Evolutionary conservation across 208 protist species (phyloP), one percentile per base, ranked within the genome.

Genomic region (Entamoeba moshkovskii): DNA sequence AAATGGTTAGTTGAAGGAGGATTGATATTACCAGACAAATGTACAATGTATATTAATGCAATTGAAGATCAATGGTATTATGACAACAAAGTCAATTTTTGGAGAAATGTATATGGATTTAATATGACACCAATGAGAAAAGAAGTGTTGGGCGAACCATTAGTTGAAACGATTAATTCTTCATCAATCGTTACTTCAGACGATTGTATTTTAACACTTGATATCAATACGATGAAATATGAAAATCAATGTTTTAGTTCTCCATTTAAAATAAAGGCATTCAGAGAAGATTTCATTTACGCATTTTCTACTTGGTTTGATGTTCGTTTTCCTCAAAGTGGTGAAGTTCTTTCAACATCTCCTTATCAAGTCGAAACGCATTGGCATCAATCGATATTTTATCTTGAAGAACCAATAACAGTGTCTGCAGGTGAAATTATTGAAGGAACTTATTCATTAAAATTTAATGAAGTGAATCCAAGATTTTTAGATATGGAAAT

Each of bases 351-450:
- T 44, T 93, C 85, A 33, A 97, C 95, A 95, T 96, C 94, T 94
- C 97, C 95, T 96, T 96, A 92, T n/a, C 15, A 95, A 44, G 96
- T n/a, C 3, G 44, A 97, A 93, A 99, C 98, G 45, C 98, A 99
- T 95, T 99, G 98, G 98, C 98, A 98, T 94, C 98, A 98, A 95
- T 98, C 97, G 3, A 98, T 99, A 25, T 97, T 99, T 46, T 99
- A 99, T 95, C 94, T 99, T 11, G 96, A 97, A 47, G 44, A 93
- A 46, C 45, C 46, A 44, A 46, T 93, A 38, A 47, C 45, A 6
- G 92, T 93, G 22, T 2, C 29, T 38, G 45, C 38, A 16, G 92
- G 38, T 29, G 66, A 91, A 45, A 45, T 91, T 45, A 45, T 91
- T 46, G 66, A 45, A 22, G 66, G 66, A 45, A 45, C 42, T 38